A percentile compares a stretch with the other conserved stretches of the same genome.
Conservation (phyloP, 2,329 filamentous ascomycete species). For the Xylaria sp. region DNA sequence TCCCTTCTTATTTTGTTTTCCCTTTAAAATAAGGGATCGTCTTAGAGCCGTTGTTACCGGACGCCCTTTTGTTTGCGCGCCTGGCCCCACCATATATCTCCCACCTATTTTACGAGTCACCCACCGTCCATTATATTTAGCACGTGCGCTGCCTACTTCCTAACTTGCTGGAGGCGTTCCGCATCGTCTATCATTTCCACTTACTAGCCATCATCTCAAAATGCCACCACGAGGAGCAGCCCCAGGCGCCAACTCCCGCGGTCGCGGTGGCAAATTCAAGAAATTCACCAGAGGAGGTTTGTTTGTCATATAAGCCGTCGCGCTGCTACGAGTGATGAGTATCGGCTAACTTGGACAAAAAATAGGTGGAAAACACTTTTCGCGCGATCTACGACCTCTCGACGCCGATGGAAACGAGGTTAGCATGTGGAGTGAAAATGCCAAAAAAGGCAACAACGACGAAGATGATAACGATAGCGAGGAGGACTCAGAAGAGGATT, state of each 20-base stretch:
- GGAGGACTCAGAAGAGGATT: conserved; percentile 57
- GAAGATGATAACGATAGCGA: conserved; percentile 59
- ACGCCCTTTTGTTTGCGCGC: neutral
- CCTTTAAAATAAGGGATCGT: neutral
- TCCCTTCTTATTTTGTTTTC: neutral
- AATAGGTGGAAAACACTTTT: conserved; percentile 95
- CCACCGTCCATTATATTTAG: neutral
- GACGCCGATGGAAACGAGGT: conserved; percentile 90
- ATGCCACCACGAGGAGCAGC: conserved; percentile 56
- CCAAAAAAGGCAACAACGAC: conserved; percentile 60
- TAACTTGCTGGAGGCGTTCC: neutral
- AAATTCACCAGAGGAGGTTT: conserved; percentile 92
- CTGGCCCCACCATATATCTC: conserved; percentile 3
- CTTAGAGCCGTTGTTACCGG: neutral
- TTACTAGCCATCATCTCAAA: conserved; percentile 8
- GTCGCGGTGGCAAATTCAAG: conserved; percentile 91
- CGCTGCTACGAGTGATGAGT: neutral
- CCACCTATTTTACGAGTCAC: neutral
- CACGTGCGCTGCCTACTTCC: conserved; percentile 6
- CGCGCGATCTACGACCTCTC: conserved; percentile 85
- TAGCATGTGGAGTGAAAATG: conserved; percentile 82
- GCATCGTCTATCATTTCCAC: conserved; percentile 6
- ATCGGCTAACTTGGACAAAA: conserved; percentile 6
- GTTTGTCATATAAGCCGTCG: conserved; percentile 39
- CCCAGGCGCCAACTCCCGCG: conserved; percentile 67